Percentiles rank a stretch among this genome's conserved stretches.
Conservation (phyloP, 129 eudicot genomes). For the Helichrysum umbraculigerum region DNA sequence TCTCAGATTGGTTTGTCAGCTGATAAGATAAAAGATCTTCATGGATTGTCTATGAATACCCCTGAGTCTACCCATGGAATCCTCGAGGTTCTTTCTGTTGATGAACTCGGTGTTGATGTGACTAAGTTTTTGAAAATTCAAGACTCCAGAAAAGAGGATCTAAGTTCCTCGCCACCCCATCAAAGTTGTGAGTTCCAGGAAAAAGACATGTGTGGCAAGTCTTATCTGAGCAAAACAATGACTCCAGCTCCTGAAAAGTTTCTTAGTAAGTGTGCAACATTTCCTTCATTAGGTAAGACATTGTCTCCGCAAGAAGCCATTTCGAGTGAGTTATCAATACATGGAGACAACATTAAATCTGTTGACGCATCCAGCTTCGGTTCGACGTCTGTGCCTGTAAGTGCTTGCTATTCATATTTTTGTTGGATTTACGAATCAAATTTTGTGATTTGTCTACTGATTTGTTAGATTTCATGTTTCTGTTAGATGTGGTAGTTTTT, state of each 20-base stretch:
- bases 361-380: slow-evolving; percentile 24
- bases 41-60: slow-evolving; percentile 33
- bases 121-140: slow-evolving; percentile 46
- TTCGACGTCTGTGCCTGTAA: slow-evolving; percentile 77
- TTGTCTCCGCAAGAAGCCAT: slow-evolving; percentile 27
- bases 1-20: slow-evolving; percentile 37
- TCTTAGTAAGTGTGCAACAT: slow-evolving; percentile 54
- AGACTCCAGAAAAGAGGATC: slow-evolving; percentile 25
- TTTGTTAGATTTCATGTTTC: background rate
- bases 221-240: slow-evolving; percentile 11
- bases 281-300: slow-evolving; percentile 38
- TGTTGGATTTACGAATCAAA: background rate
- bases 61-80: slow-evolving; percentile 25
- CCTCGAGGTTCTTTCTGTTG: slow-evolving; percentile 34
- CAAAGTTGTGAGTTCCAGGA: slow-evolving; percentile 21
- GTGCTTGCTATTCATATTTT: slow-evolving; percentile 23
- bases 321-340: slow-evolving; percentile 24
- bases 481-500: background rate
- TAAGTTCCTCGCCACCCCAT: slow-evolving; percentile 27
- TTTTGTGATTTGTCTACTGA: background rate
- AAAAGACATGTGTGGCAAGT: slow-evolving; percentile 32
- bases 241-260: slow-evolving; percentile 34
- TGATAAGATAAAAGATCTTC: slow-evolving; percentile 39
- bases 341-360: slow-evolving; percentile 28
- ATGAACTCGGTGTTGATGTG: slow-evolving; percentile 46